Evolutionary conservation across 2,329 filamentous ascomycete species (phyloP), one percentile per base, ranked within the genome.

Genomic region (Alternaria metachromatica): DNA sequence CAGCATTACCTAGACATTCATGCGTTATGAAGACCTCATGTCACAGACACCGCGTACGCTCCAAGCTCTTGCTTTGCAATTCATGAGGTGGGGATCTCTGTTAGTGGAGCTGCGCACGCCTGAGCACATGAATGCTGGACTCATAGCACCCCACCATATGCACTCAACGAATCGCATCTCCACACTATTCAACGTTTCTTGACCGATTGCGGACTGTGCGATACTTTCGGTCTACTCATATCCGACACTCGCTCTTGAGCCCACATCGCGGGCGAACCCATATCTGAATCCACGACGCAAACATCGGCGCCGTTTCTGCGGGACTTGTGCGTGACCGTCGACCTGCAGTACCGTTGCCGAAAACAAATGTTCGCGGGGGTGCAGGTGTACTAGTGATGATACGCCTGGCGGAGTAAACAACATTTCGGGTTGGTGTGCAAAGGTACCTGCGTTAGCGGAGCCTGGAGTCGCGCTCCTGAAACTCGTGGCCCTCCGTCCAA

Each of bases 371-470:
- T 62, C 58, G 64, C 62, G 59, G 58, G 64, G 41, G 54, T 58
- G 44, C 30, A 46, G 37, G 46, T 20, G 55, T 58, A 53, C 55
- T 53, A 58, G 56, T 62, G 55, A 70, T 75, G 72, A 69, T 69
- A 63, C 66, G 66, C 67, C 61, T 50, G 61, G 26, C 77, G 77
- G 76, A 75, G 74, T 67, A 78, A 76, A 72, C 66, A 67, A 70
- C 75, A 46, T 56, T 74, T 78, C 75, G 64, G 77, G 73, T 69
- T 62, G 65, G 67, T 69, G 51, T 54, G 69, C 58, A 45, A 59
- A 65, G 68, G 78, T 79, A 80, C 78, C 78, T 80, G 77, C 78
- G 70, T 75, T 79, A 79, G 78, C 68, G 70, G 68, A 67, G 65
- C 58, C 60, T 43, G 63, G 63, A 68, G 60, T 66, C 58, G 65